Evolutionary conservation across 2,329 filamentous ascomycete species (phyloP).

Genomic region (Monosporascus sp.): DNA sequence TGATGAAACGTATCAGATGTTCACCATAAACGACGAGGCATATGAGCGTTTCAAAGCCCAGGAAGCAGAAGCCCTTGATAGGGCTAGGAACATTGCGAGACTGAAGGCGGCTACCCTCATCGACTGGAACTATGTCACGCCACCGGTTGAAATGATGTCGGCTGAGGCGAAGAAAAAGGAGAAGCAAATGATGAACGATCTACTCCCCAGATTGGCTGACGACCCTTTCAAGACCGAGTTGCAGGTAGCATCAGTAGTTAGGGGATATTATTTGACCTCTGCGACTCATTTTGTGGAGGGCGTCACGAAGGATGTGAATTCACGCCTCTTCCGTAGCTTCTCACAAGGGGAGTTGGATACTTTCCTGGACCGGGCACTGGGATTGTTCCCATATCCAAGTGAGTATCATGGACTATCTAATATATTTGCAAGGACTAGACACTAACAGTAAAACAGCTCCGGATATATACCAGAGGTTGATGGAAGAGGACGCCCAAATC

Average conservation of each 20-base stretch:
- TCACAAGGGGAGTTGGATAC: conserved; percentile 16
- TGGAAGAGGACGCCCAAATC: conserved; percentile 44
- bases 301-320: conserved; percentile 29
- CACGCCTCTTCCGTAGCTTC: conserved; percentile 22
- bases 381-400: conserved; percentile 20
- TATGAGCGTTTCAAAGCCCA: conserved; percentile 40
- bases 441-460: conserved; percentile 5
- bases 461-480: conserved; percentile 35
- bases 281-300: conserved; percentile 58
- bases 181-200: conserved; percentile 33
- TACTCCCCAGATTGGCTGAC: conserved; percentile 43
- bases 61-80: conserved; percentile 41
- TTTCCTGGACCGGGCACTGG: conserved; percentile 22
- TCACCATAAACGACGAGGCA: conserved; percentile 50
- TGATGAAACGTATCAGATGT: conserved; percentile 50
- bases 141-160: conserved; percentile 33
- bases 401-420: conserved; percentile 8
- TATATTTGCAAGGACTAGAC: conserved; percentile 18
- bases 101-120: conserved; percentile 35
- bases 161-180: conserved; percentile 44
- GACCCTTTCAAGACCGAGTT: conserved; percentile 59
- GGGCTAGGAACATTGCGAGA: conserved; percentile 45
- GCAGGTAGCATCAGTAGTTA: conserved; percentile 55
- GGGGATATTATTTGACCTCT: conserved; percentile 66
- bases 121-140: conserved; percentile 29